Evolutionary conservation across 1,139 yeast genomes (phyloP).

Genomic region (Groenewaldozyma sp.): DNA sequence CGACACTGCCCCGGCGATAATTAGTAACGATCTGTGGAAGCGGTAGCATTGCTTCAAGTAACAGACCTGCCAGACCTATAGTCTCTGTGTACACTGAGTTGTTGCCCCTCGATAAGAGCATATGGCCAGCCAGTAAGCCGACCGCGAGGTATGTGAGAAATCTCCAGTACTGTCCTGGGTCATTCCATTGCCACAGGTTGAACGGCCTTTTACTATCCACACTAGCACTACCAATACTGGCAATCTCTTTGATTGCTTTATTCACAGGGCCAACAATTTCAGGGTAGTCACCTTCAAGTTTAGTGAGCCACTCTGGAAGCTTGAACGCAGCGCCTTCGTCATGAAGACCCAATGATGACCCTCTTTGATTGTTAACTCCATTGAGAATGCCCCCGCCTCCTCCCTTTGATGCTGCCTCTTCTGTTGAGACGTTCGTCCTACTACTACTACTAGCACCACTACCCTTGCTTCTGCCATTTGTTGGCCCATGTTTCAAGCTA

Average conservation of each 20-base stretch:
- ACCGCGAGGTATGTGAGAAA: constrained; percentile 45
- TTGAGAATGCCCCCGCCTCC: background rate
- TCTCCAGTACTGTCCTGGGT: constrained; percentile 54
- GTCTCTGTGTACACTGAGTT: constrained; percentile 53
- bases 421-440: background rate
- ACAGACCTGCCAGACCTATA: constrained; percentile 63
- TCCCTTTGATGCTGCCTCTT: background rate
- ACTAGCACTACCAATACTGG: background rate
- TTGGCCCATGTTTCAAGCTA: constrained; percentile 54
- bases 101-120: too few relatives aligned
- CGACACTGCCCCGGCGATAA: constrained; percentile 57
- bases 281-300: background rate
- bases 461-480: constrained; percentile 11
- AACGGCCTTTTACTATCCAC: constrained; percentile 45
- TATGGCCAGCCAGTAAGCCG: constrained; percentile 37
- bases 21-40: constrained; percentile 77
- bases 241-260: background rate
- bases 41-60: constrained; percentile 76
- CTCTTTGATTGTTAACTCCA: background rate
- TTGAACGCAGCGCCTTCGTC: background rate
- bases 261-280: constrained; percentile 1
- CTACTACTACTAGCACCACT: constrained; percentile 13
- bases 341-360: background rate
- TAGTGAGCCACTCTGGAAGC: background rate
- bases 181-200: constrained; percentile 81